Evolutionary conservation across 768 basidiomycete species (phyloP).

Genomic region (Strobilomyces confusus): DNA sequence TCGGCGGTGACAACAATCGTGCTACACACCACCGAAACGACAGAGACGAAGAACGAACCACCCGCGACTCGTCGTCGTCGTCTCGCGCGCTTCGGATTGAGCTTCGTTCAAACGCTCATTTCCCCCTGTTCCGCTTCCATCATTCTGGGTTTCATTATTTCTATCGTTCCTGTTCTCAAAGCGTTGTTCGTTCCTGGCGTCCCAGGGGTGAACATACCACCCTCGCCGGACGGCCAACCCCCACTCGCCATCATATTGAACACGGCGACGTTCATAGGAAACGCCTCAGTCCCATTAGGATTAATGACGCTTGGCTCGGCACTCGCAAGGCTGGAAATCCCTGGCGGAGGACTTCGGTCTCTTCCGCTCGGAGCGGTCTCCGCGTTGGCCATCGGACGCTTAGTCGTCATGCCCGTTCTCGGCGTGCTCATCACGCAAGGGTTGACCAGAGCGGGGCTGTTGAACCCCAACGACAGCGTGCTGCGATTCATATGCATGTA

Average conservation of each 20-base stretch:
- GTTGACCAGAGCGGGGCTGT: constrained; percentile 44
- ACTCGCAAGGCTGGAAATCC: constrained; percentile 54
- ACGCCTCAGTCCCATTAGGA: constrained; percentile 60
- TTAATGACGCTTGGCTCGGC: constrained; percentile 61
- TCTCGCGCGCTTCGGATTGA: constrained; percentile 3
- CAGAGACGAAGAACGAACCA: constrained; percentile 2
- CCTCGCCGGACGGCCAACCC: constrained; percentile 63
- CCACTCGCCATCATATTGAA: constrained; percentile 61
- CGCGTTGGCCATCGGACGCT: constrained; percentile 48
- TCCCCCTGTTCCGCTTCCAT: constrained; percentile 53
- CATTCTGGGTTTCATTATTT: constrained; percentile 49
- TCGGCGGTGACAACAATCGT: constrained; percentile 4
- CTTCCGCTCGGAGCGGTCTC: constrained; percentile 52
- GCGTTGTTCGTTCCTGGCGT: constrained; percentile 51
- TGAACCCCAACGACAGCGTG: constrained; percentile 51
- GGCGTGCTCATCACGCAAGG: constrained; percentile 56
- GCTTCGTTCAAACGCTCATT: constrained; percentile 37
- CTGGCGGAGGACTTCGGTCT: constrained; percentile 40
- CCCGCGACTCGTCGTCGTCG: neutral
- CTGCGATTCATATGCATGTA: constrained; percentile 68
- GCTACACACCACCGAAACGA: neutral
- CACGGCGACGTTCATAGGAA: constrained; percentile 55
- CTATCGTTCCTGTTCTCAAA: constrained; percentile 54
- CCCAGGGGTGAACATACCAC: constrained; percentile 39
- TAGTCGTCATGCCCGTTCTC: constrained; percentile 56